Conservation (phyloP, 768 basidiomycete genomes). For the Boletus rubroflammeus region DNA sequence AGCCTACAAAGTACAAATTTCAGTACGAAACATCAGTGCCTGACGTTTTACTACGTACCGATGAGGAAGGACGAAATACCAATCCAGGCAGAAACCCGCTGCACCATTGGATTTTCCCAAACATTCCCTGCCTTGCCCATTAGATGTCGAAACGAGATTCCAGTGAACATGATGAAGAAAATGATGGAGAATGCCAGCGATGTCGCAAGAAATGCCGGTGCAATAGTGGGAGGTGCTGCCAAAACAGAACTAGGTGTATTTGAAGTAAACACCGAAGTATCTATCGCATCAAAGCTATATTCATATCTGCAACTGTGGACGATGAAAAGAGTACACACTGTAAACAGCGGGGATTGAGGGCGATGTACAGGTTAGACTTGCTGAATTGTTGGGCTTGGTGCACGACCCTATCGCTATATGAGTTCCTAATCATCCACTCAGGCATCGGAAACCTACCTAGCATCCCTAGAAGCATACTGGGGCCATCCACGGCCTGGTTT, state of each 20-base stretch:
- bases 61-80: slow-evolving; percentile 75
- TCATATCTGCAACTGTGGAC: neutral
- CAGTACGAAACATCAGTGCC: neutral
- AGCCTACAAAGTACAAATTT: slow-evolving; percentile 38
- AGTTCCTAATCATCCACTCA: neutral
- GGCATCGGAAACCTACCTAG: slow-evolving; percentile 46
- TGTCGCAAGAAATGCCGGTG: slow-evolving; percentile 61
- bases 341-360: slow-evolving; percentile 57
- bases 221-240: slow-evolving; percentile 56
- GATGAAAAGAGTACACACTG: slow-evolving; percentile 39
- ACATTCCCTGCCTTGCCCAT: slow-evolving; percentile 49
- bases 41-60: slow-evolving; percentile 38
- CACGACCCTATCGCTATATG: slow-evolving; percentile 57
- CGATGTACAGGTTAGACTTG: slow-evolving; percentile 50
- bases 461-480: slow-evolving; percentile 61
- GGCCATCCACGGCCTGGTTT: slow-evolving; percentile 51
- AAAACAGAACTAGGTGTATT: slow-evolving; percentile 54
- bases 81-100: slow-evolving; percentile 65
- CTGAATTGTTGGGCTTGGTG: slow-evolving; percentile 46
- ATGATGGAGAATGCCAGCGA: slow-evolving; percentile 52
- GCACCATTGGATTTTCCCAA: slow-evolving; percentile 56
- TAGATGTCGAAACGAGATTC: slow-evolving; percentile 63
- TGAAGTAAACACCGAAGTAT: slow-evolving; percentile 58
- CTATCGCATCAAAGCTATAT: slow-evolving; percentile 32
- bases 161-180: slow-evolving; percentile 64